Base-by-base conservation (phyloP, 768 basidiomycete genomes). In the Pleurotus djamor region DNA sequence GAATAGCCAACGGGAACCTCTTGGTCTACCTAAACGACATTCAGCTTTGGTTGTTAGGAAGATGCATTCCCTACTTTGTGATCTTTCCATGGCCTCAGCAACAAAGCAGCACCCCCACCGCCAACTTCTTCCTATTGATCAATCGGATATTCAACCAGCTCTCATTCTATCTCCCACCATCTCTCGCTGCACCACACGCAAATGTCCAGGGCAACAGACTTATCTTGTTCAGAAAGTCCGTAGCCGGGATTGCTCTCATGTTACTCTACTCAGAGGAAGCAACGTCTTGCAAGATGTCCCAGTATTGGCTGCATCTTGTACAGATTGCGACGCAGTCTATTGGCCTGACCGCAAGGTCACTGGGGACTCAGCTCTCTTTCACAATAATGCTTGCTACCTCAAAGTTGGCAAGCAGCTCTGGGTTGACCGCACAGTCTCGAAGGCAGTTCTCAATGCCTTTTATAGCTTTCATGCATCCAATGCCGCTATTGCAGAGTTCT, bases 381-480 rank as follows among this genome's bases (percentile, higher is more conserved):
- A 41, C 38, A 62, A 62, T 43, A 60, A 59, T 54, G 61, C 61
- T 4, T 43, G 55, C 28, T 60, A 47, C 37, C 35, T 62, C 9
- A 62, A 62, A 62, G 43, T 60, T 60, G 61, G 60, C 9, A 59
- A 62, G 17, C 10, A 16, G 5, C 16, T 62, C 14, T 62, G 61
- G 61, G 59, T 60, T 12, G 61, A 62, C 36, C 37, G 61, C 37
- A 45, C 34, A 14, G 55, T 62, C 34, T 62, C 61, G 2, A 32
- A 43, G 14, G 60, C 62, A 14, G 61, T 69, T 28, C 10, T 66
- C 4, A 65, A 57, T 66, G 65, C 58, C 36, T 60, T 63, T 21
- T 66, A 65, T 50, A 65, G 58, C 44, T 68, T 66, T 47, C 65
- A 68, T 66, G 64, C 63, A 21, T 67, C 66, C 48, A 56, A 64